Evolutionary conservation across 345 rosid species (phyloP), one percentile per base, ranked within the genome.

Genomic region (Pistacia vera): DNA sequence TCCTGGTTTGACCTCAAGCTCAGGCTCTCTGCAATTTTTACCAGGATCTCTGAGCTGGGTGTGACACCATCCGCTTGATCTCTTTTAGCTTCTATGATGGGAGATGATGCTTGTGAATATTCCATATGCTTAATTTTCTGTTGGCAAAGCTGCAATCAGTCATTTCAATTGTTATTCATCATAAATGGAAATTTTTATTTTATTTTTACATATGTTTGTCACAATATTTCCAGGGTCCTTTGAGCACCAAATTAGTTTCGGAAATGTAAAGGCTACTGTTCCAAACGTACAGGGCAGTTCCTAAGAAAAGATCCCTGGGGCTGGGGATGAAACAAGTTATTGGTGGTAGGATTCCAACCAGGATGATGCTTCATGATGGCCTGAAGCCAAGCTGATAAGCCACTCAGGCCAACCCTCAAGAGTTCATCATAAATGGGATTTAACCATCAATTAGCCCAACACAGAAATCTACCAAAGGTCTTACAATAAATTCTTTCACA

Each of bases 1-100:
- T 97, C 98, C 75, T 90, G 94, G 86, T 97, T 94, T 71, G 97
- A 94, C 79, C 87, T 92, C 82, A 97, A 86, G 78, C 92, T 84
- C 57, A 92, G 78, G 83, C 81, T 81, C 79, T 88, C 97, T 0
- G 95, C 90, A 68, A 94, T 86, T 88, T 89, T 88, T 41, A 89
- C 83, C 69, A 91, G 85, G 72, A 85, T 88, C 71, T 94, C 92
- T 56, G 93, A 81, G 81, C 86, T 86, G 5, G 90, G 90, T 77
- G 88, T 93, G 77, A 78, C 80, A 63, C 84, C 83, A 56, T 88
- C 91, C 59, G 74, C 84, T 74, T 90, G 94, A 77, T 90, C 94
- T 72, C 80, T 82, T 64, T 81, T 18, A 33, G 93, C 89, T 80
- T 88, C 94, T 80, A 80, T 89, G 65, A 94, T 90, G 35, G 86